A percentile compares a stretch with the other conserved stretches of the same genome.
Evolutionary conservation across 31 red algal genomes (phyloP).

Genomic region (Odonthalia washingtoniensis): DNA sequence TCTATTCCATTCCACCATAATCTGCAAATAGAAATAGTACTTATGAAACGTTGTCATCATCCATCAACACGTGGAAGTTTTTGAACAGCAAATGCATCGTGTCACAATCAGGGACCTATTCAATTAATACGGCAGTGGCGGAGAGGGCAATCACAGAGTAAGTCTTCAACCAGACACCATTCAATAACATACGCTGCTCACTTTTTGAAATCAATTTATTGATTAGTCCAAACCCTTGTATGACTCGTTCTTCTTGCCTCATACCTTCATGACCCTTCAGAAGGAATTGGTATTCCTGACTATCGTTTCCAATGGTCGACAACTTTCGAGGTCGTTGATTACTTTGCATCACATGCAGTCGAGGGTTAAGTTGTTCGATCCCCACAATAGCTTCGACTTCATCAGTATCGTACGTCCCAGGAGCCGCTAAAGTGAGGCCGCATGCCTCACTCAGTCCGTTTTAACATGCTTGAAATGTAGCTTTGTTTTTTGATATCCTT

Average conservation of each 20-base stretch:
- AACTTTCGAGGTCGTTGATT: constrained; percentile 94
- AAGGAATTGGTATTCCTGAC: constrained; percentile 90
- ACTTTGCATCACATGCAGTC: no score
- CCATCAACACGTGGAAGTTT: not conserved
- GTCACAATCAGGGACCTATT: not conserved
- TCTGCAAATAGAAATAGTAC: no score
- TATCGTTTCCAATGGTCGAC: constrained; percentile 88
- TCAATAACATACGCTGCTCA: constrained; percentile 46
- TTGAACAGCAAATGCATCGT: not conserved
- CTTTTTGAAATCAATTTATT: constrained; percentile 92
- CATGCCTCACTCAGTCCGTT: constrained; percentile 67
- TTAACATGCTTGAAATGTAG: constrained; percentile 68
- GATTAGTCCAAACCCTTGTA: constrained; percentile 94
- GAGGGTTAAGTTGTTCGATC: constrained; percentile 77
- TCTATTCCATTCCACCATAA: constrained; percentile 35
- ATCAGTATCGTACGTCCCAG: constrained; percentile 87
- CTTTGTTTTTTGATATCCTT: constrained; percentile 84
- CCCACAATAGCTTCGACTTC: constrained; percentile 54
- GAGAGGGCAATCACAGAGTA: constrained; percentile 91
- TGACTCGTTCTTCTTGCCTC: constrained; percentile 97
- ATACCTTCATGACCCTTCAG: constrained; percentile 99
- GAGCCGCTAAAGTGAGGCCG: constrained; percentile 81
- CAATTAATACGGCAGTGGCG: constrained; percentile 52
- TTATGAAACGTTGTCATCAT: not conserved
- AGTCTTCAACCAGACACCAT: constrained; percentile 72